Evolutionary conservation across 2,329 filamentous ascomycete species (phyloP).

Genomic region (Cladosporium sp.): DNA sequence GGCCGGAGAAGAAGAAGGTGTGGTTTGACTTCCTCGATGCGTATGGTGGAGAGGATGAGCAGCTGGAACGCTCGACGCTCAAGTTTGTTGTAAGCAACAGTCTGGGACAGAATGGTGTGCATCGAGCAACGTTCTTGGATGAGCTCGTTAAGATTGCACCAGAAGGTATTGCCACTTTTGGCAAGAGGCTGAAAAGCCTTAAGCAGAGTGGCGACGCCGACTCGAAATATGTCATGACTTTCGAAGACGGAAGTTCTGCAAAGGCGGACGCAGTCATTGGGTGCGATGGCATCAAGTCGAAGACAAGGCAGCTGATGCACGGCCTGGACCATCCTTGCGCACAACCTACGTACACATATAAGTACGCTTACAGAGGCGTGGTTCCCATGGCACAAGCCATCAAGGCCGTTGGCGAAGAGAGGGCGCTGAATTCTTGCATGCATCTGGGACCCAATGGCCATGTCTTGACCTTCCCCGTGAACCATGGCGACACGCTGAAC

Average conservation of each 20-base stretch:
- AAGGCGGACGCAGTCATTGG: slow-evolving; percentile 33
- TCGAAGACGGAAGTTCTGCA: slow-evolving; percentile 33
- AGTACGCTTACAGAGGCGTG: slow-evolving; percentile 63
- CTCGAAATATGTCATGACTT: slow-evolving; percentile 37
- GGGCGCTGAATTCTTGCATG: slow-evolving; percentile 27
- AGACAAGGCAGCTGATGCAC: slow-evolving; percentile 22
- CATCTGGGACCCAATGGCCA: slow-evolving; percentile 56
- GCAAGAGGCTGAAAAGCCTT: slow-evolving; percentile 32
- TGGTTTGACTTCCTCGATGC: slow-evolving; percentile 48
- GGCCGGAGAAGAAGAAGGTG: slow-evolving; percentile 36
- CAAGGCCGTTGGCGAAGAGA: slow-evolving; percentile 30
- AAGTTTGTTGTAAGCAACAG: slow-evolving; percentile 31
- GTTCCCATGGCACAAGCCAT: slow-evolving; percentile 53
- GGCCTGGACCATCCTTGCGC: slow-evolving; percentile 43
- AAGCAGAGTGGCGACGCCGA: slow-evolving; percentile 27
- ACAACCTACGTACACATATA: slow-evolving; percentile 55
- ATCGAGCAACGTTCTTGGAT: slow-evolving; percentile 52
- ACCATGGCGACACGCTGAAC: slow-evolving; percentile 59
- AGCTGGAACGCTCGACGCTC: slow-evolving; percentile 25
- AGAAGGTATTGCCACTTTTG: slow-evolving; percentile 36
- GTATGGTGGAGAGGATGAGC: slow-evolving; percentile 27
- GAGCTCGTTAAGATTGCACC: slow-evolving; percentile 52
- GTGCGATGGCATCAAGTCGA: slow-evolving; percentile 53
- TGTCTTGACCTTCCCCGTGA: slow-evolving; percentile 62
- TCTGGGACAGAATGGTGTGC: slow-evolving; percentile 38